Base-by-base conservation (phyloP, 495 filamentous ascomycete species). In the Astrothelium macrocarpum region DNA sequence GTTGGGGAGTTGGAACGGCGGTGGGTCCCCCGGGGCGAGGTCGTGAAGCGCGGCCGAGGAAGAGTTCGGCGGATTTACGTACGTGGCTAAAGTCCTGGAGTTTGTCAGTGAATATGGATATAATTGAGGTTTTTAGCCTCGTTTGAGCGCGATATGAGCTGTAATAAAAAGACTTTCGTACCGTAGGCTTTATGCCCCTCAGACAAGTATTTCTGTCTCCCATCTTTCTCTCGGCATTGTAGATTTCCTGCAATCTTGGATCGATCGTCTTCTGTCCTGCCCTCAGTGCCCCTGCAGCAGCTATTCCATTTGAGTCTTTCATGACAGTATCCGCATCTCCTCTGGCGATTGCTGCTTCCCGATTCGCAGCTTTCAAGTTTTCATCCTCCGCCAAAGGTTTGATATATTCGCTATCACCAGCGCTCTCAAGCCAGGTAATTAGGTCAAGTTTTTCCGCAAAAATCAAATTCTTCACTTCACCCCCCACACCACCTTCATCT, bases 361-460 rank as follows among this genome's bases (percentile, higher is more conserved):
- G 65, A 11, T 76, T 76, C 0, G 78, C 76, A 58, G 82, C 84
- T 10, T 42, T 43, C 5, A 62, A 64, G n/a, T 56, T 59, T n/a
- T 62, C 64, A 64, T 66, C 68, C 23, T 83, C 83, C 36, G 87
- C 86, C 59, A 96, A 76, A 20, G 89, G 86, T 72, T 88, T 91
- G 77, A 99, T 97, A 71, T 89, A 90, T 72, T 97, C 95, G 71
- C 85, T 89, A 10, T 68, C 64, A 36, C 87, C 86, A 16, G 88
- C 87, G 26, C 91, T 90, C 71, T 95, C 90, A 20, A 99, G 78
- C 89, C 90, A 97, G 4, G 89, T 89, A 65, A 95, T 88, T 43
- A 97, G 80, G 70, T 97, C 93, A 45, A 96, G 77, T 53, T 88
- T 85, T 78, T 96, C 91, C 62, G 94, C 86, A 75, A 96, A 97